A percentile compares a stretch with the other conserved stretches of the same genome.
phyloP scores from a whole-genome alignment of 352 stramenopile species.

The Phytophthora pisi region DNA sequence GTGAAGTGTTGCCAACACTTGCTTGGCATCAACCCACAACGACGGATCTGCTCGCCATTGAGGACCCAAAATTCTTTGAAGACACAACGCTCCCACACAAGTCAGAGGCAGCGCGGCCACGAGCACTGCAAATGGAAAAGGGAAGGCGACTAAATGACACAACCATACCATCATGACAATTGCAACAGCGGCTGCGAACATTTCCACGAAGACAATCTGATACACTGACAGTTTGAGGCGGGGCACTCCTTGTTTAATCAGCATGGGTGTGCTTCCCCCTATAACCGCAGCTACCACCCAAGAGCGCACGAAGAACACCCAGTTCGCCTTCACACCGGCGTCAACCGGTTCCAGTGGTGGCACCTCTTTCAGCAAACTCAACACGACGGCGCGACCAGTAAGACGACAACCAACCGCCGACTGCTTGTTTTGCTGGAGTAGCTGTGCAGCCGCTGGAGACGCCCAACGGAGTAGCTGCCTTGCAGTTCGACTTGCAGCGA shows the following conservation, averaged over 20 bases:
- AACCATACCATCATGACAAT: neutral
- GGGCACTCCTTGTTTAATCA: neutral
- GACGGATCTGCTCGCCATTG: neutral
- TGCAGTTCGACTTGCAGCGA: neutral
- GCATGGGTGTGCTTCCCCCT: neutral
- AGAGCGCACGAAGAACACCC: conserved; percentile 5
- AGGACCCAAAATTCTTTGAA: neutral
- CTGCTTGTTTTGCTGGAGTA: neutral
- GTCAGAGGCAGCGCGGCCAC: neutral
- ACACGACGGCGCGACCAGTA: neutral
- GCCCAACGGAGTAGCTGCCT: neutral
- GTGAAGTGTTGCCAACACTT: neutral
- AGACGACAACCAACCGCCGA: neutral
- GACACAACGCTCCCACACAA: neutral
- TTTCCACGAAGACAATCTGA: neutral
- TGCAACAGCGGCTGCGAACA: neutral
- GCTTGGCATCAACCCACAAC: neutral
- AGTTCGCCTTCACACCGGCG: neutral
- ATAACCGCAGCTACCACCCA: neutral
- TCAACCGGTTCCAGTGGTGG: neutral
- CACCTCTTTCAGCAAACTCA: neutral
- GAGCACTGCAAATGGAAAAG: neutral
- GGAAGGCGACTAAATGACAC: neutral
- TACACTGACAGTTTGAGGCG: neutral
- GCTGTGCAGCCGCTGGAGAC: neutral